phyloP scores from a whole-genome alignment of 2,329 filamentous ascomycete species.

The Ampelomyces quisqualis region DNA sequence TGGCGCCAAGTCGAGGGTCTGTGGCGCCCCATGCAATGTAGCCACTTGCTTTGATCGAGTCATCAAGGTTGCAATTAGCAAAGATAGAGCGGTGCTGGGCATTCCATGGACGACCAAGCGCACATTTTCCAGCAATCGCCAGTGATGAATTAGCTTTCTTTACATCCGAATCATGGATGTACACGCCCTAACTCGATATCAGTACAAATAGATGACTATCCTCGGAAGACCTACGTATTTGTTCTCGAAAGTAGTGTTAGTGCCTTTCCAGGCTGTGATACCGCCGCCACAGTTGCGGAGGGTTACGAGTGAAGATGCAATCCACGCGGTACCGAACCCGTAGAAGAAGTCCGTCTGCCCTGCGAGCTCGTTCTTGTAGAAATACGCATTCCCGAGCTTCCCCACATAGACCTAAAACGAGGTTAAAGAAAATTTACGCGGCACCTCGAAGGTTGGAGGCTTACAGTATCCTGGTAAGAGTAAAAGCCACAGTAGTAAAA shows the following conservation, averaged over 20 bases:
- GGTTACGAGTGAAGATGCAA: conserved; percentile 56
- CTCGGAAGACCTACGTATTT: conserved; percentile 52
- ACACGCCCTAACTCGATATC: conserved; percentile 52
- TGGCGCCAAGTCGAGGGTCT: conserved; percentile 40
- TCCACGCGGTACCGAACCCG: conserved; percentile 65
- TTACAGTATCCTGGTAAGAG: conserved; percentile 67
- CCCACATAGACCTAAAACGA: conserved; percentile 60
- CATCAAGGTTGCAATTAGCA: conserved; percentile 57
- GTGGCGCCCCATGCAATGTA: conserved; percentile 57
- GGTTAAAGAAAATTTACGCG: too few species aligned
- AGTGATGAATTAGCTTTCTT: conserved; percentile 56
- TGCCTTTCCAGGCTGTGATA: conserved; percentile 69
- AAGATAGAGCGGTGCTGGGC: conserved; percentile 59
- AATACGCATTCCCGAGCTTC: conserved; percentile 66
- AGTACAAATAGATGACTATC: background rate
- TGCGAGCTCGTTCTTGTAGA: conserved; percentile 61
- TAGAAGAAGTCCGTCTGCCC: conserved; percentile 70
- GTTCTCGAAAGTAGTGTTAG: conserved; percentile 65
- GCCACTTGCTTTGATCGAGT: conserved; percentile 54
- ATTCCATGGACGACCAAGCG: conserved; percentile 65
- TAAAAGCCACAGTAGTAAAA: conserved; percentile 69
- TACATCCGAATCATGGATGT: conserved; percentile 59
- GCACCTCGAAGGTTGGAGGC: too few species aligned
- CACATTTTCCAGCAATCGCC: conserved; percentile 48
- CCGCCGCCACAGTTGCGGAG: conserved; percentile 65